A percentile compares a stretch with the other conserved stretches of the same genome.
Conservation (phyloP, 1,139 yeast genomes). For the Blastobotrys aristatus region DNA sequence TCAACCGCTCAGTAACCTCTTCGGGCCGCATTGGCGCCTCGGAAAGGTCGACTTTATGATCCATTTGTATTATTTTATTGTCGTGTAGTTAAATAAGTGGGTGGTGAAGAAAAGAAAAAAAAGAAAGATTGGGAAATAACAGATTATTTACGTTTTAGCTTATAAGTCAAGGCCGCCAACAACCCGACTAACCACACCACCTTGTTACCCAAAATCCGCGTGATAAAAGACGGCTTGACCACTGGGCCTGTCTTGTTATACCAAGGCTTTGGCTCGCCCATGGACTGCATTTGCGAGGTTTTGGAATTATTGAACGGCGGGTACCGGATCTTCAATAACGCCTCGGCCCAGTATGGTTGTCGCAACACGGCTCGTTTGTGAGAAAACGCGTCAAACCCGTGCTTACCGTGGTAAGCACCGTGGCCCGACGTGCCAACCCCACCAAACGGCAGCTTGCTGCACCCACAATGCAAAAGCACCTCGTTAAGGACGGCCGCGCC, state of each 20-base stretch:
- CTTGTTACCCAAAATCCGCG: background rate
- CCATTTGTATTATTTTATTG: too few relatives aligned
- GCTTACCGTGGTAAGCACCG: conserved; percentile 67
- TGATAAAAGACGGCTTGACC: conserved; percentile 10
- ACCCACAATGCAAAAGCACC: conserved; percentile 63
- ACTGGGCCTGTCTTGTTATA: conserved; percentile 26
- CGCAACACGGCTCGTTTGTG: conserved; percentile 68
- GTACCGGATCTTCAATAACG: conserved; percentile 54
- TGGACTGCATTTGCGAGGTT: conserved; percentile 21
- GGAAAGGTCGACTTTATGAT: conserved; percentile 24
- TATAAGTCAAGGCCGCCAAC: conserved; percentile 9
- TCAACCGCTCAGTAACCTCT: conserved; percentile 38
- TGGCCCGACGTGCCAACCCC: conserved; percentile 84
- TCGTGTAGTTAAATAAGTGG: too few relatives aligned
- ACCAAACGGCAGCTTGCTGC: conserved; percentile 80
- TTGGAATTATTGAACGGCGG: conserved; percentile 54
- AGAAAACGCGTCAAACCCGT: conserved; percentile 67
- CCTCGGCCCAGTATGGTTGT: conserved; percentile 66
- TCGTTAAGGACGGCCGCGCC: conserved; percentile 77
- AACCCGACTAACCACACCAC: conserved; percentile 6
- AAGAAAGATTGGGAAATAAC: background rate
- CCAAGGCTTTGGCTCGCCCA: conserved; percentile 19
- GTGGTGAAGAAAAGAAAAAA: too few relatives aligned
- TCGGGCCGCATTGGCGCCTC: conserved; percentile 30
- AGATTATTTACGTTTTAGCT: conserved; percentile 3